Evolutionary conservation across 2,329 filamentous ascomycete genomes (phyloP), one percentile per base, ranked within the genome.

Genomic region (Epichloe brachyelytri): DNA sequence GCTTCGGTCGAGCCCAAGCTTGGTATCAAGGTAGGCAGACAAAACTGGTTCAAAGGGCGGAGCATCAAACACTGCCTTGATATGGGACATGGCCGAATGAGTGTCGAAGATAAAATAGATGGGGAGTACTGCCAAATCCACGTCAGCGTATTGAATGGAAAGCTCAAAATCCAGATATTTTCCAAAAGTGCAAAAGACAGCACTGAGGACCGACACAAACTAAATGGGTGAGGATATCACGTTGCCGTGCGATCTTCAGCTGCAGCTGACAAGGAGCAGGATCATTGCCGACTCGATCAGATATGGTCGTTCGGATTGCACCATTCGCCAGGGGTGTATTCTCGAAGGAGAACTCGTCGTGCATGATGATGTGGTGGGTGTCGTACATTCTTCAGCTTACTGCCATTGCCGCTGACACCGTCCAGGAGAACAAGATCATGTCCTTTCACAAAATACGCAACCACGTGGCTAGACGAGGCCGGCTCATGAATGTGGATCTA

Each of bases 101-200:
- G 83, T 52, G 76, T 88, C 22, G 88, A 95, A 64, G 75, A 82
- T 48, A 95, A 95, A 62, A 80, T 94, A 54, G 88, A 95, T 59
- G 88, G 86, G 12, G 89, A 95, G 65, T 95, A 93, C 57, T 94
- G 87, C 58, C 89, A 95, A 63, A 80, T 95, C 33, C 89, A 95
- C 59, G 71, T 95, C 39, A 81, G 94, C 60, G 68, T 86, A 6
- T 70, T 70, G 8, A 79, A 77, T 47, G 68, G 69, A 15, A 62
- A 52, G 1, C 62, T 75, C 1, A 77, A 73, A 46, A 80, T 95
- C 30, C 83, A 85, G 55, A 91, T 95, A 33, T 95, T 93, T 62
- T 94, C 88, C 10, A 96, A 95, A 63, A 93, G 88, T 59, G 88
- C 89, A 52, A 94, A 93, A 62, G 87, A 95, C 57, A 91, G 88